Evolutionary conservation across 2,329 filamentous ascomycete species (phyloP).

Genomic region (Ophiocordyceps camponoti-rufipedis): DNA sequence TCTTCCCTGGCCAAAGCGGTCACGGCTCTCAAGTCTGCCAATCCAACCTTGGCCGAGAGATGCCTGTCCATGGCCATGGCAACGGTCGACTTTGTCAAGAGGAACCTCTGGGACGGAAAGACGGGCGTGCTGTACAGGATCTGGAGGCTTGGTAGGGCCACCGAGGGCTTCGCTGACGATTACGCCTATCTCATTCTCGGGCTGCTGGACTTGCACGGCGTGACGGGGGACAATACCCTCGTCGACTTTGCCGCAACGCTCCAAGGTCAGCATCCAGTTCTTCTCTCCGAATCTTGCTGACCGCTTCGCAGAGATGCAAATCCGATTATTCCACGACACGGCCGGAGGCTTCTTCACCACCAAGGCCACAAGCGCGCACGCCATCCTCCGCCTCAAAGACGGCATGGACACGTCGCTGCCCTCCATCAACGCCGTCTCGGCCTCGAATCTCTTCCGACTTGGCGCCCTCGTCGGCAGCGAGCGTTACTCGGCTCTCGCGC

Average conservation of each 20-base stretch:
- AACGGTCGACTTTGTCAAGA: constrained; percentile 54
- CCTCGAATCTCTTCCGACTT: constrained; percentile 71
- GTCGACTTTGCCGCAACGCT: constrained; percentile 67
- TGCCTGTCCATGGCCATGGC: constrained; percentile 50
- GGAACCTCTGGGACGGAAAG: constrained; percentile 50
- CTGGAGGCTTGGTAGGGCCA: constrained; percentile 48
- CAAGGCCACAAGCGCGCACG: constrained; percentile 39
- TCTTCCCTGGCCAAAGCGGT: constrained; percentile 61
- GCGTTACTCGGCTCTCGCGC: constrained; percentile 44
- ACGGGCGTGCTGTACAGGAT: constrained; percentile 52
- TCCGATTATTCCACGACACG: constrained; percentile 58
- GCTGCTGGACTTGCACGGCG: constrained; percentile 67
- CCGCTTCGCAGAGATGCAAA: constrained; percentile 43
- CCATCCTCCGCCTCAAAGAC: constrained; percentile 77
- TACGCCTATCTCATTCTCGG: constrained; percentile 81
- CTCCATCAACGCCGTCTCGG: constrained; percentile 76
- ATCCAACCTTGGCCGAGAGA: constrained; percentile 33
- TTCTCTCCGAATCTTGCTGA: not conserved
- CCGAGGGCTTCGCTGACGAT: constrained; percentile 74
- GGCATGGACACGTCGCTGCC: constrained; percentile 89
- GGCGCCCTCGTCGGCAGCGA: constrained; percentile 49
- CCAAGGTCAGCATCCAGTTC: constrained; percentile 37
- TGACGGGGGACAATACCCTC: constrained; percentile 58
- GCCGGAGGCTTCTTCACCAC: constrained; percentile 61
- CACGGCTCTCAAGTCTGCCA: constrained; percentile 44